Evolutionary conservation across 495 filamentous ascomycete genomes (phyloP).

Genomic region (Hypoxylon perforatum): DNA sequence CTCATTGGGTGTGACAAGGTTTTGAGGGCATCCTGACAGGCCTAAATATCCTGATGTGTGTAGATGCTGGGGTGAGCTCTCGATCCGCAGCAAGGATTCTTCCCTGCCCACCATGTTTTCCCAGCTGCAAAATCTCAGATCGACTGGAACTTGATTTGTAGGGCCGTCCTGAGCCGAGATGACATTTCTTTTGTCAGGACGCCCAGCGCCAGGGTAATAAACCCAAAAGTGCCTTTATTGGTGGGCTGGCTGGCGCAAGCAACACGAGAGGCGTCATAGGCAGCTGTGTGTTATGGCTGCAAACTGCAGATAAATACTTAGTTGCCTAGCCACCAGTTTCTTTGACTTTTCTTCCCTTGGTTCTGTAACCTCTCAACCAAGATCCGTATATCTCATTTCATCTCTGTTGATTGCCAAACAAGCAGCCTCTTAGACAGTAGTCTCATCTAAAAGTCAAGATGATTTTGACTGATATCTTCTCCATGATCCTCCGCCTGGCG

Average conservation of each 20-base stretch:
- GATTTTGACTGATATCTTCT: constrained; percentile 52
- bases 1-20: not conserved
- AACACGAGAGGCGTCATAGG: constrained; percentile 19
- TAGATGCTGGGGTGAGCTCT: constrained; percentile 30
- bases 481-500: constrained; percentile 58
- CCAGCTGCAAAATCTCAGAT: not conserved
- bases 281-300: not conserved
- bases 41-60: not conserved
- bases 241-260: not conserved
- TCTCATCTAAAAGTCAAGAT: constrained; percentile 42
- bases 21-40: too few species aligned
- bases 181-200: constrained; percentile 10
- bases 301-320: constrained; percentile 33
- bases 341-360: not conserved
- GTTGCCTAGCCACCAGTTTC: constrained; percentile 2
- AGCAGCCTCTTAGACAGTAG: constrained; percentile 1
- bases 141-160: constrained; percentile 15
- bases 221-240: constrained; percentile 12
- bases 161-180: constrained; percentile 4
- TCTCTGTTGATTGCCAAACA: not conserved
- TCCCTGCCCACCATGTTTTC: not conserved
- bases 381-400: not conserved
- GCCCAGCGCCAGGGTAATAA: constrained; percentile 1
- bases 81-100: constrained; percentile 23
- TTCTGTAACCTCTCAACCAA: not conserved